These are phyloP conservation scores for Alternaria gaisen DNA, from an alignment of 2,329 filamentous ascomycete genomes.

Conservation along the genomic window DNA sequence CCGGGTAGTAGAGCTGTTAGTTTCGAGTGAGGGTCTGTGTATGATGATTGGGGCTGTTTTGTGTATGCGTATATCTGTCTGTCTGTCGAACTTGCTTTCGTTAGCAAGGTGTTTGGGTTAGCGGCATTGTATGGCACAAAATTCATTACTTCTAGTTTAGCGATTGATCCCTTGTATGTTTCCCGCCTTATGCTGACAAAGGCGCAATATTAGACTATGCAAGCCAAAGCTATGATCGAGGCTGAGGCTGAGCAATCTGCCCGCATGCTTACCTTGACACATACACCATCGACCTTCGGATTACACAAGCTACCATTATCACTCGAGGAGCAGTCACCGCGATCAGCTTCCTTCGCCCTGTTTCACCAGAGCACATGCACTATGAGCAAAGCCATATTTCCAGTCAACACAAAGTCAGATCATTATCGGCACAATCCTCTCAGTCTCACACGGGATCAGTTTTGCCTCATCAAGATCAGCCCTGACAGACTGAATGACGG, in stretches of 20 bases:
- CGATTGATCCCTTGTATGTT: background rate
- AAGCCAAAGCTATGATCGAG: background rate
- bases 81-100: conserved; percentile 17
- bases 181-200: background rate
- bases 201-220: background rate
- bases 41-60: conserved; percentile 15
- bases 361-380: no score
- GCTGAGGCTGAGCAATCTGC: background rate
- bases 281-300: no score
- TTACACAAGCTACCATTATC: no score
- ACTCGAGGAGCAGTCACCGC: no score
- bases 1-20: background rate
- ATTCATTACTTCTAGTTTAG: conserved; percentile 2
- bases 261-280: background rate
- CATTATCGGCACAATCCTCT: no score
- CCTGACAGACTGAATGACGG: no score
- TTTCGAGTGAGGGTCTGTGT: conserved; percentile 4
- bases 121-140: conserved; percentile 21
- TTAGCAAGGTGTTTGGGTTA: conserved; percentile 24
- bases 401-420: no score
- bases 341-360: no score
- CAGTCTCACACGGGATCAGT: no score
- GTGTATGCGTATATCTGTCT: conserved; percentile 20
- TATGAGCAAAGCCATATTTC: no score
- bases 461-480: no score